A percentile compares a stretch with the other conserved stretches of the same genome.
These are phyloP conservation scores for Auxenochlorella pyrenoidosa DNA, from an alignment of 139 green algal species.

Conservation along the genomic window DNA sequence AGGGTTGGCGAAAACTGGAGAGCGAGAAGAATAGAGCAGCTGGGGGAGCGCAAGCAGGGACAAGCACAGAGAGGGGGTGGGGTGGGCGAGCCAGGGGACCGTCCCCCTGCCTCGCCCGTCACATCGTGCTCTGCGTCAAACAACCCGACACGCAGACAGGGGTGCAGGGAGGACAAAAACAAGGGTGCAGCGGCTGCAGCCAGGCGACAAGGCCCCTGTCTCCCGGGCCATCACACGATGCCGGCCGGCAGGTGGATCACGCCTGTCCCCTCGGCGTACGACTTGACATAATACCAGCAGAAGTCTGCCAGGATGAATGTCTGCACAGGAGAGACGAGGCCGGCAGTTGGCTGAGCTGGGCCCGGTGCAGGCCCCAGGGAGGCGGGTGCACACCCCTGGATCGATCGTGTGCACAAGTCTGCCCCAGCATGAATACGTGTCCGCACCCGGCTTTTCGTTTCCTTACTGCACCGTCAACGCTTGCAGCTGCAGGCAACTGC, in stretches of 20 bases:
- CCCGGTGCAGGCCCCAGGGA: no score
- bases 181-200: neutral
- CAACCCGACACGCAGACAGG: neutral
- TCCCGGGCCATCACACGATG: slow-evolving; percentile 18
- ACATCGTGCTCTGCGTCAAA: neutral
- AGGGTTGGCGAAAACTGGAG: neutral
- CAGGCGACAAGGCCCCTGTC: no score
- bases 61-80: neutral
- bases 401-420: no score
- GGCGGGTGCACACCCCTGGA: no score
- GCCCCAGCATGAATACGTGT: neutral
- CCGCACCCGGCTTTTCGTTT: no score
- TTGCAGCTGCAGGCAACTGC: neutral
- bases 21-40: neutral
- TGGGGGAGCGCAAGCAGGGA: neutral
- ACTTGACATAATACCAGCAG: slow-evolving; percentile 99
- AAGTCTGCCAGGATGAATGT: slow-evolving; percentile 99
- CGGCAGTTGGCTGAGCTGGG: no score
- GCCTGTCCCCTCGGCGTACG: slow-evolving; percentile 85
- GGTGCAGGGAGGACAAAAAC: neutral
- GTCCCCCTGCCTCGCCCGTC: no score
- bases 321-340: slow-evolving; percentile 61
- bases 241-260: slow-evolving; percentile 87
- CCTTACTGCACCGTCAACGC: no score
- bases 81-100: neutral